Conservation (phyloP, 371 early-diverging fungal species). For the Basidiobolus meristosporus region DNA sequence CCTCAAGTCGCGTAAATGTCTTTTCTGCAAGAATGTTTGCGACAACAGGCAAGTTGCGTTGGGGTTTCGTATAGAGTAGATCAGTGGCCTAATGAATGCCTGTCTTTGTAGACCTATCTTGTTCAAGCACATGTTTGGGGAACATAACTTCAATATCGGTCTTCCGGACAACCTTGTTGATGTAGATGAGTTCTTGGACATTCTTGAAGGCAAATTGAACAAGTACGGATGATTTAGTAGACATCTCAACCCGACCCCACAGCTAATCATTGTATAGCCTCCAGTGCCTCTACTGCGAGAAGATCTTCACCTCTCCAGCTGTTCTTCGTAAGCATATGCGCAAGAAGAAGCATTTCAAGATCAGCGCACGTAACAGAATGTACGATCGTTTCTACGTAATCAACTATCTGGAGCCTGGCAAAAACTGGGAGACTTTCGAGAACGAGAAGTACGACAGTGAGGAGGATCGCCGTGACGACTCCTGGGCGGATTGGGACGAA, state of each 20-base stretch:
- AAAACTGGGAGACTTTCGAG: constrained; percentile 79
- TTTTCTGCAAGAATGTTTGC: constrained; percentile 72
- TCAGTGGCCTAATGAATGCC: neutral
- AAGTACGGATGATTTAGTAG: constrained; percentile 12
- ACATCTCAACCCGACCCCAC: neutral
- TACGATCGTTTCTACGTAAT: constrained; percentile 93
- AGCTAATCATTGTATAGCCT: constrained; percentile 15
- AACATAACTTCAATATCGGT: constrained; percentile 90
- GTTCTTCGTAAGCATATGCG: constrained; percentile 93
- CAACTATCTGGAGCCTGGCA: constrained; percentile 83
- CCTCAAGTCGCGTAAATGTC: constrained; percentile 54
- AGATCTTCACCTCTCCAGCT: constrained; percentile 66
- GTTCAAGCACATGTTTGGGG: constrained; percentile 79
- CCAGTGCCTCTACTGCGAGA: constrained; percentile 89
- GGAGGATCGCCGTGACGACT: constrained; percentile 35
- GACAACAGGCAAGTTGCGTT: constrained; percentile 23
- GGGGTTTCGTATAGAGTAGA: neutral
- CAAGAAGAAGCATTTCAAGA: constrained; percentile 96
- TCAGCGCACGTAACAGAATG: constrained; percentile 67
- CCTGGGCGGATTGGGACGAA: constrained; percentile 76
- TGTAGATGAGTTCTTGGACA: constrained; percentile 64
- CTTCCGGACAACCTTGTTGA: constrained; percentile 80
- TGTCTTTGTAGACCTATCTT: constrained; percentile 19
- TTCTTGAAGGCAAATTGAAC: constrained; percentile 55
- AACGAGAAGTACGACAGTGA: constrained; percentile 61